Base-by-base conservation (phyloP, 768 basidiomycete genomes). In the Lactarius trivialis region DNA sequence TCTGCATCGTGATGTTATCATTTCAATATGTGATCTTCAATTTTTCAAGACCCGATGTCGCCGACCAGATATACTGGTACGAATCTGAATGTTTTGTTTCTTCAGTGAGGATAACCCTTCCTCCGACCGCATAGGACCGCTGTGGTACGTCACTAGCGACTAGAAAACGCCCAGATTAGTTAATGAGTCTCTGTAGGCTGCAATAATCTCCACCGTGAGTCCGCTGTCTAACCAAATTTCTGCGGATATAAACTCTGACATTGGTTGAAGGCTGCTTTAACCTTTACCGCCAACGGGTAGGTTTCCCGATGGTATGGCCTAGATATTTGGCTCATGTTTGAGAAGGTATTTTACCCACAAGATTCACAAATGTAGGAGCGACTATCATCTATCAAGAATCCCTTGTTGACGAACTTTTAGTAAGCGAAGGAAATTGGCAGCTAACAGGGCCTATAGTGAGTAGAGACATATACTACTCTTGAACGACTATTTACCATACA, bases 391-490 rank as follows among this genome's bases (percentile, higher is more conserved):
- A 8, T 36, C 19, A 17, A 5, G 33, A 15, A 21, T 9, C 7
- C 4, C 28, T 50, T 41, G 24, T 15, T 55, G 33, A 39, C 8
- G n/a, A 24, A 15, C 28, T 11, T n/a, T 45, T 36, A 65, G 64
- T 65, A 34, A 63, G 64, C 60, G 26, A 28, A 21, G 52, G 61
- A 28, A 65, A 65, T 55, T 55, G 52, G 64, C 55, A 56, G 61
- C 6, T 65, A 28, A 63, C 61, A 3, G 24, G 12, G 7, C 56
- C 52, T 8, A 63, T 36, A n/a, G 64, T 63, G 55, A 54, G 19
- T 56, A 11, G 34, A 21, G 28, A 33, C 7, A 32, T 30, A 24
- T 48, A 4, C 14, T 19, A 53, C 3, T 5, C 21, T 49, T 49
- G 36, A 28, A 36, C 19, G 37, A 21, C 7, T 43, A 30, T 17